Evolutionary conservation across 2,329 filamentous ascomycete species (phyloP).

Genomic region (Setomelanomma holmii): DNA sequence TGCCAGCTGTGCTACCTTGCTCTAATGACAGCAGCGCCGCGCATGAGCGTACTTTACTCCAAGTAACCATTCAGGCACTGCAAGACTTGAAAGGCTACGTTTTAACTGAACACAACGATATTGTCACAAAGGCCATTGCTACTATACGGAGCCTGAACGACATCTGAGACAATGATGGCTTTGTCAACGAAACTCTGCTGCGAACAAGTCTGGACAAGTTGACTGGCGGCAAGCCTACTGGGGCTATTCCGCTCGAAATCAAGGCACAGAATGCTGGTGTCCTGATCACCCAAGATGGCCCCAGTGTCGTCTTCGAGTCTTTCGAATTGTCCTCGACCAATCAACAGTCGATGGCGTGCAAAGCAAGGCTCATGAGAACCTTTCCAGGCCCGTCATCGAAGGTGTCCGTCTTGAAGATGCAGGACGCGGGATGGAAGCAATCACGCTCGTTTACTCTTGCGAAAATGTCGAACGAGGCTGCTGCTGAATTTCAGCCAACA

Average conservation of each 20-base stretch:
- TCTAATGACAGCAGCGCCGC: slow-evolving; percentile 20
- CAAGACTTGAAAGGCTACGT: neutral
- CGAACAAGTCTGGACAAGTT: slow-evolving; percentile 23
- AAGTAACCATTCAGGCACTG: slow-evolving; percentile 4
- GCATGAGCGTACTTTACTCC: slow-evolving; percentile 6
- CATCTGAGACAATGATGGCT: slow-evolving; percentile 9
- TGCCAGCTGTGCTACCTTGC: slow-evolving; percentile 56
- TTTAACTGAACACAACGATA: neutral
- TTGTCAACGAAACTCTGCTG: slow-evolving; percentile 19
- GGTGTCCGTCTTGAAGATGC: neutral
- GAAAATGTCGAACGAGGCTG: slow-evolving; percentile 47
- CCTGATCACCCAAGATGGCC: slow-evolving; percentile 43
- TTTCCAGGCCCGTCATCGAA: slow-evolving; percentile 54
- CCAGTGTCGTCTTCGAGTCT: slow-evolving; percentile 47
- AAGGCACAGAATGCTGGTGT: slow-evolving; percentile 57
- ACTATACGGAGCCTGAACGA: neutral
- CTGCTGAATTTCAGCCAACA: slow-evolving; percentile 51
- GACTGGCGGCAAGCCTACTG: slow-evolving; percentile 6
- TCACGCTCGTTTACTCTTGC: slow-evolving; percentile 43
- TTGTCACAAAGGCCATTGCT: neutral
- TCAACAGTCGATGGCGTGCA: slow-evolving; percentile 44
- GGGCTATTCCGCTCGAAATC: slow-evolving; percentile 50
- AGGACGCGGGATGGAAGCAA: slow-evolving; percentile 18
- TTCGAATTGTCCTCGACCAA: slow-evolving; percentile 58
- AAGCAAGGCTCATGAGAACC: slow-evolving; percentile 51